Conservation (phyloP, 169 alveolate genomes). For the Plasmodium sp. region DNA sequence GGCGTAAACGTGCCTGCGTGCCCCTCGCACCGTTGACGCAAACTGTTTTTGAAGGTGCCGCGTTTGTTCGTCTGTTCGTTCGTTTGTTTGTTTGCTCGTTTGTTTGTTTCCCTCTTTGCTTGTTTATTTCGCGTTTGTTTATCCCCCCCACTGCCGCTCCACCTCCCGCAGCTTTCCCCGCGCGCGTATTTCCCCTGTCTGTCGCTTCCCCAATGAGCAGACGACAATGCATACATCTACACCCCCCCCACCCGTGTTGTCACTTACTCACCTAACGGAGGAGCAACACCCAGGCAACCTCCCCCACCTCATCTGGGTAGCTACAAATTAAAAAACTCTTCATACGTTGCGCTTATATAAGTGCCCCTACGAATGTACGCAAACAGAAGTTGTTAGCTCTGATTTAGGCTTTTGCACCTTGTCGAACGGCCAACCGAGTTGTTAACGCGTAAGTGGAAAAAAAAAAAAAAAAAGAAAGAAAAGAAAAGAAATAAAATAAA, state of each 20-base stretch:
- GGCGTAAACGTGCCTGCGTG: neutral
- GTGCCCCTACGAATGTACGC: neutral
- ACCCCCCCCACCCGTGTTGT: neutral
- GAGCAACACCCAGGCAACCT: neutral
- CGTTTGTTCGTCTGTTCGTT: neutral
- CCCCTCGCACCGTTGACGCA: neutral
- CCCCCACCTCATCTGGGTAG: neutral
- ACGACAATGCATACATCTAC: neutral
- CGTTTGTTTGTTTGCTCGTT: neutral
- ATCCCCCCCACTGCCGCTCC: neutral
- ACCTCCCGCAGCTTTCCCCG: neutral
- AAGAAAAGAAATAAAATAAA: neutral
- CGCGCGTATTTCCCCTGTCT: neutral
- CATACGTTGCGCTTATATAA: neutral
- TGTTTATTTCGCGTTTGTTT: neutral
- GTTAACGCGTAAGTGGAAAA: neutral
- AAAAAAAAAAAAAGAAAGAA: neutral
- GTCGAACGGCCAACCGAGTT: neutral
- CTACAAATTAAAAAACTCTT: neutral
- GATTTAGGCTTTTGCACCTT: neutral
- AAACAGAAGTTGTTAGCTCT: neutral
- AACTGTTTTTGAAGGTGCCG: neutral
- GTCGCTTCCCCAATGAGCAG: neutral
- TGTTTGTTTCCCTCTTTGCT: no score
- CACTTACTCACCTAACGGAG: neutral